A percentile compares a stretch with the other conserved stretches of the same genome.
These are phyloP conservation scores for Solanum bukasovii DNA, from an alignment of 257 asterid genomes.

Conservation along the genomic window DNA sequence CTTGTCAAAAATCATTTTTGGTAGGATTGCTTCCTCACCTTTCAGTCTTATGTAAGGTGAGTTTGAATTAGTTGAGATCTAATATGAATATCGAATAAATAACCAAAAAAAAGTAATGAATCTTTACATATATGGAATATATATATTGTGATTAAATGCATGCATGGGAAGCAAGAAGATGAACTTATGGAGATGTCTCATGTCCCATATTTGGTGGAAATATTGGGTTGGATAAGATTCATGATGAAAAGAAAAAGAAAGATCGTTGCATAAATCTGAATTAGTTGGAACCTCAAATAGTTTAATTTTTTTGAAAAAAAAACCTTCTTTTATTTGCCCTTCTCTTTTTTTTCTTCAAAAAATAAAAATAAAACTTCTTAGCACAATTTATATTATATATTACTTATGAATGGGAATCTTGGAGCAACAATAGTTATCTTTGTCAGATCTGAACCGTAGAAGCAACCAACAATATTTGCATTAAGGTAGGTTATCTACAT, in stretches of 20 bases:
- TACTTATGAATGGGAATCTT: neutral
- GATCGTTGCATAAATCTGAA: neutral
- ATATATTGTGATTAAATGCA: neutral
- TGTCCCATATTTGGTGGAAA: neutral
- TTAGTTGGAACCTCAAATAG: neutral
- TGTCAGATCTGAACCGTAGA: fast-evolving
- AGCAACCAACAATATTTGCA: neutral
- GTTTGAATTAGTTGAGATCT: neutral
- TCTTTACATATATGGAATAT: neutral
- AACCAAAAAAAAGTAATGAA: neutral
- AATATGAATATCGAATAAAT: neutral
- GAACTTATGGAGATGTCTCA: neutral
- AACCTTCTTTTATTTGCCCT: neutral
- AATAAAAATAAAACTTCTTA: neutral
- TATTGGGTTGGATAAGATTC: neutral
- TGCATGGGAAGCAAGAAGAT: neutral
- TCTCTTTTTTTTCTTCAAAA: neutral
- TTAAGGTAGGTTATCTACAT: neutral
- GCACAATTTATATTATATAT: neutral
- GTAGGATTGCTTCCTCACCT: neutral
- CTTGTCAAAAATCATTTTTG: neutral
- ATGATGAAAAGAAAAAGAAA: neutral
- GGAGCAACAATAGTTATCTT: neutral
- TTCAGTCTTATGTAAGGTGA: fast-evolving
- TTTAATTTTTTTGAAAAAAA: neutral